These are phyloP conservation scores for Miscanthus sacchariflorus DNA, from an alignment of 202 grass and related monocot genomes.

Conservation along the genomic window DNA sequence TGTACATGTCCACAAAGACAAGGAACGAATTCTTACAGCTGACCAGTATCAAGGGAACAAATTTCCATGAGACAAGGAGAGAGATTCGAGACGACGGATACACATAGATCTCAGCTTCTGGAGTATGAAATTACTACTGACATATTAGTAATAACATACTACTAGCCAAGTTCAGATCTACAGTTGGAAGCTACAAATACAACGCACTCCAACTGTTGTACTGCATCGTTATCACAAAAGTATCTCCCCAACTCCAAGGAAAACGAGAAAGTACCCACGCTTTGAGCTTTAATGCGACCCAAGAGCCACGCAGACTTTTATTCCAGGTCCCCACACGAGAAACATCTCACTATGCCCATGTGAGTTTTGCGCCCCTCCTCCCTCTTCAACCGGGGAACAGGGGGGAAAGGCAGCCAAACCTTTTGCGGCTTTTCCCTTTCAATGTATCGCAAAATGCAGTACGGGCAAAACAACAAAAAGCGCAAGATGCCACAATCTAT, in stretches of 20 bases:
- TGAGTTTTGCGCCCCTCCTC: slow-evolving; percentile 32
- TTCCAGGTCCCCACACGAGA: slow-evolving; percentile 40
- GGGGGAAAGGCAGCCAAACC: slow-evolving; percentile 43
- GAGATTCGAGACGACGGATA: background rate
- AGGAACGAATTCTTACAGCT: slow-evolving; percentile 21
- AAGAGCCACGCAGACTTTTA: slow-evolving; percentile 43
- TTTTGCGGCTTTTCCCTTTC: slow-evolving; percentile 29
- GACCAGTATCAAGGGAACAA: slow-evolving; percentile 40
- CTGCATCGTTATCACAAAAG: slow-evolving; percentile 38
- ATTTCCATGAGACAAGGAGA: slow-evolving; percentile 22
- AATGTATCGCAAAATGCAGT: slow-evolving; percentile 26
- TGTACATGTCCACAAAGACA: slow-evolving; percentile 32
- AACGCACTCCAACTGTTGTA: slow-evolving; percentile 33
- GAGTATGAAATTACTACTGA: slow-evolving; percentile 22
- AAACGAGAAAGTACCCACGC: slow-evolving; percentile 50
- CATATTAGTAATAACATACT: background rate
- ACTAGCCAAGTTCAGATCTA: slow-evolving; percentile 54
- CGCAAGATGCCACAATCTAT: background rate
- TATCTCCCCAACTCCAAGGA: slow-evolving; percentile 24
- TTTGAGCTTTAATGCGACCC: slow-evolving; percentile 54
- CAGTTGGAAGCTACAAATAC: slow-evolving; percentile 32
- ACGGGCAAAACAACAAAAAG: slow-evolving; percentile 40
- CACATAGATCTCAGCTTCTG: slow-evolving; percentile 17
- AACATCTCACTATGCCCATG: slow-evolving; percentile 42
- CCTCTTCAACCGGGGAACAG: slow-evolving; percentile 21